phyloP scores from a whole-genome alignment of 371 early-diverging fungal genomes.

The Mucor piriformis region DNA sequence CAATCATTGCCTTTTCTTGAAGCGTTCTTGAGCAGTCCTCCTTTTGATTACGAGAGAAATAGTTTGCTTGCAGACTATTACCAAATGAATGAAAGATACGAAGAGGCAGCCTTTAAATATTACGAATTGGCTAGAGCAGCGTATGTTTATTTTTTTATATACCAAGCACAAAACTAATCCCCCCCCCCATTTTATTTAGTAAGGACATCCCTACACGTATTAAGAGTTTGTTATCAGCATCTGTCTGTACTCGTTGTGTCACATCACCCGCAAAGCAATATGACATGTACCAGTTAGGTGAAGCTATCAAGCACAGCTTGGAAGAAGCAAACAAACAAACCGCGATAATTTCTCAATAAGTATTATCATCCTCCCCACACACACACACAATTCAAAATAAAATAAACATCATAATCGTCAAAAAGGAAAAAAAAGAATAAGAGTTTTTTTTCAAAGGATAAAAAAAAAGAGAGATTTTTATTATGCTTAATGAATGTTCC shows the following conservation, averaged over 20 bases:
- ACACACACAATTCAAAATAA: not conserved
- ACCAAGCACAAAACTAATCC: not conserved
- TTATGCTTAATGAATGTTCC: constrained; percentile 7
- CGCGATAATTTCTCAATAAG: not conserved
- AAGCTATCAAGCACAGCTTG: constrained; percentile 8
- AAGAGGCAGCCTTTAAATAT: constrained; percentile 33
- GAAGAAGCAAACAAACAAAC: not conserved
- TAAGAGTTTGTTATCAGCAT: constrained; percentile 15
- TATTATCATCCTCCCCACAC: not conserved
- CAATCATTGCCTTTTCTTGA: constrained; percentile 31
- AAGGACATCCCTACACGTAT: constrained; percentile 6
- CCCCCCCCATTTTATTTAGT: not conserved
- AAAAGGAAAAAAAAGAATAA: not conserved
- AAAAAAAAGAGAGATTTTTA: not conserved
- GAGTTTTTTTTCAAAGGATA: not conserved
- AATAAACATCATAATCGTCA: not conserved
- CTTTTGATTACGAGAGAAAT: constrained; percentile 29
- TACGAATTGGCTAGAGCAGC: constrained; percentile 15
- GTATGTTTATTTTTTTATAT: constrained; percentile 23
- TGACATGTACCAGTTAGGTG: constrained; percentile 18
- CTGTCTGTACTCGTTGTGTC: constrained; percentile 21
- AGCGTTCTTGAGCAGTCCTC: constrained; percentile 26
- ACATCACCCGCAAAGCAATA: constrained; percentile 25
- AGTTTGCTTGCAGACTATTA: constrained; percentile 35
- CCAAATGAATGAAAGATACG: constrained; percentile 27